Evolutionary conservation across 345 rosid species (phyloP).

Genomic region (Stellera chamaejasme): DNA sequence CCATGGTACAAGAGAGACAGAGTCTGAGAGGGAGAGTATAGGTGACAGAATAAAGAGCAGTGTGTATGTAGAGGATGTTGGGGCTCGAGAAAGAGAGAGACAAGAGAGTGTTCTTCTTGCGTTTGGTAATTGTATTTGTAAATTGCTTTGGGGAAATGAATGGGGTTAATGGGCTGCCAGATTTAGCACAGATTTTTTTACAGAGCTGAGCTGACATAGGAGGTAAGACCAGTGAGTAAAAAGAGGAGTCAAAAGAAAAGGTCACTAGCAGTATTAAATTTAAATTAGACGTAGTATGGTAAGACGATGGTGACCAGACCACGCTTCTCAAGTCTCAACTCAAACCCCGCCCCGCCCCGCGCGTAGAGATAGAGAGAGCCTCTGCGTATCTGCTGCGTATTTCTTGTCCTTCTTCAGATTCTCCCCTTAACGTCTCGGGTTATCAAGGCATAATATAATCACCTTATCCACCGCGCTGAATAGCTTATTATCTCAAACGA

Average conservation of each 20-base stretch:
- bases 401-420: slow-evolving; percentile 7
- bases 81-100: slow-evolving; percentile 51
- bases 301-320: slow-evolving; percentile 21
- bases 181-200: slow-evolving; percentile 8
- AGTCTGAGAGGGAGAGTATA: background rate
- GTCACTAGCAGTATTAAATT: slow-evolving; percentile 5
- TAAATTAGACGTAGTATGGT: slow-evolving; percentile 1
- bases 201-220: slow-evolving; percentile 3
- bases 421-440: no score
- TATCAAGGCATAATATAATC: no score
- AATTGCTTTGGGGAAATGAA: background rate
- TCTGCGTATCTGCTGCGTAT: background rate
- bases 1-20: slow-evolving; percentile 1
- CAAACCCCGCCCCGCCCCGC: slow-evolving; percentile 1
- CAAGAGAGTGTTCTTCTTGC: slow-evolving; percentile 3
- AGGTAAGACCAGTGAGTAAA: slow-evolving; percentile 23
- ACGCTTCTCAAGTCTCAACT: background rate
- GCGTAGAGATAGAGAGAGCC: slow-evolving; percentile 3
- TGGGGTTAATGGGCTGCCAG: background rate
- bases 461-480: no score
- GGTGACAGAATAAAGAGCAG: slow-evolving; percentile 9
- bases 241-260: slow-evolving; percentile 39
- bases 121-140: slow-evolving; percentile 15
- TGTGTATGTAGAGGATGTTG: slow-evolving; percentile 12
- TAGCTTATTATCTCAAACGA: no score